Base-by-base conservation (phyloP, 164 flowering plant species). In the Aristolochia californica region DNA sequence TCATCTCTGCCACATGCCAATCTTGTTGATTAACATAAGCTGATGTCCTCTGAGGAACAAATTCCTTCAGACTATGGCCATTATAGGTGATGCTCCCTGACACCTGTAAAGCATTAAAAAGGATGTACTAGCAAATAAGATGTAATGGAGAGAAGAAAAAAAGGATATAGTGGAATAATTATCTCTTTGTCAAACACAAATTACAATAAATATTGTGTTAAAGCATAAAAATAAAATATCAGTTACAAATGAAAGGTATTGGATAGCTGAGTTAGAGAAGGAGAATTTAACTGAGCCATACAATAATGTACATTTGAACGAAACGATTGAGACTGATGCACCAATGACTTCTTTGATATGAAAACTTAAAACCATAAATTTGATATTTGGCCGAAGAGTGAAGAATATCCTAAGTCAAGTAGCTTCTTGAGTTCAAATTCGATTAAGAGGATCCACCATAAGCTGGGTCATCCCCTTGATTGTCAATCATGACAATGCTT, bases 11-110 rank as follows among this genome's bases (percentile, higher is more conserved):
- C 53, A 81, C 73, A 73, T 88, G 94, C 77, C 82, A 78, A 60
- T 93, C 98, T 55, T 85, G 79, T 68, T 93, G 97, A 73, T 94
- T 87, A 50, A 89, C 94, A 79, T 89, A 89, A 61, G 88, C 86
- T 52, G 97, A 70, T 48, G 97, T 89, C 64, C 83, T 76, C 66
- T 82, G 90, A 55, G 97, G 85, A 63, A 89, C 83, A 71, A 89
- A 86, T 75, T 89, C 91, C 8, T 80, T 67, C 11, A 87, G 73
- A 38, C 61, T 68, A 56, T 84, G 86, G 56, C 97, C 97, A 62
- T 89, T 90, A 57, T 90, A 90, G 28, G 88, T 79, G 63, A 90
- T 76, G 69, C 43, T 72, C 68, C 97, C 97, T 67, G 95, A 83
- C 64, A 68, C 69, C 98, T 91, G 68, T 73, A 71, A 65, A 56